These are phyloP conservation scores for Yarrowia yakushimensis DNA, from an alignment of 805 yeast species.

Conservation along the genomic window DNA sequence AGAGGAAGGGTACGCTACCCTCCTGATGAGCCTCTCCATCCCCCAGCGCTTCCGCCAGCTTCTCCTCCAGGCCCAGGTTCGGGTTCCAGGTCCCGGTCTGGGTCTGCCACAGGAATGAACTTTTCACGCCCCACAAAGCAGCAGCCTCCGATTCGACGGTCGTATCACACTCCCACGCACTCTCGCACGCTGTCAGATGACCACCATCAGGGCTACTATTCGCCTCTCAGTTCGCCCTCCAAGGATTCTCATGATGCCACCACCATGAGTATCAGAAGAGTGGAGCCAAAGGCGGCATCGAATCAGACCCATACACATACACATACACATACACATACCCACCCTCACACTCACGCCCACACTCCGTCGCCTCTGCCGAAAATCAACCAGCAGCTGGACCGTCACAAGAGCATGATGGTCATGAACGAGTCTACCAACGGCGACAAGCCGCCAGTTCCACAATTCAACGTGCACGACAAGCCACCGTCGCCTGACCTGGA, in stretches of 20 bases:
- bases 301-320: not conserved
- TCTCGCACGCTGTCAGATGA: not conserved
- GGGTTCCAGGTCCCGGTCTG: not conserved
- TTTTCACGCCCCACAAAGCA: constrained; percentile 9
- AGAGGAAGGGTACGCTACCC: constrained; percentile 22
- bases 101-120: constrained; percentile 2
- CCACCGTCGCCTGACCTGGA: constrained; percentile 7
- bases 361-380: constrained; percentile 2
- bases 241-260: not conserved
- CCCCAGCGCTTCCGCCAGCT: not conserved
- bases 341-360: no score
- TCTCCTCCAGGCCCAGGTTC: not conserved
- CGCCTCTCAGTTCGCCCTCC: not conserved
- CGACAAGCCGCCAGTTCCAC: not conserved
- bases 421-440: not conserved
- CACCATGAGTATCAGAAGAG: constrained; percentile 10
- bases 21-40: constrained; percentile 11
- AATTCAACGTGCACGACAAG: not conserved
- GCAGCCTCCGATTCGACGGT: not conserved
- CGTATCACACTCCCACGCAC: constrained; percentile 10
- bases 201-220: not conserved
- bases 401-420: constrained; percentile 9
- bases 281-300: not conserved
- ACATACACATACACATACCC: not conserved
- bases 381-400: not conserved